phyloP scores from a whole-genome alignment of 2,329 filamentous ascomycete species.

The Cladorrhinum sp. region DNA sequence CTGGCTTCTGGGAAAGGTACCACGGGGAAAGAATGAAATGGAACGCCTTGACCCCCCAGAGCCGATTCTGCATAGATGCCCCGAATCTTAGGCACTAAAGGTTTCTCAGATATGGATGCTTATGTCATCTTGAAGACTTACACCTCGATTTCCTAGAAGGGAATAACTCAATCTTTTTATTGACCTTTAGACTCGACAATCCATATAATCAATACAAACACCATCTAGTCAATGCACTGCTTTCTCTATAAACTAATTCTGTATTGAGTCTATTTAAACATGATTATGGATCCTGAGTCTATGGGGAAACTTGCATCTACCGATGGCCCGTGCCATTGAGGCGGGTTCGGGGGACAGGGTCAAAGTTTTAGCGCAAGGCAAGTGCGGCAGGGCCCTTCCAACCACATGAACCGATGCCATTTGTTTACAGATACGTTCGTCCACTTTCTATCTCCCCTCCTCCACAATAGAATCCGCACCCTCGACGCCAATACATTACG shows the following conservation, averaged over 20 bases:
- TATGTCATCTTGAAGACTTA: neutral
- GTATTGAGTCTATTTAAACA: too few species aligned
- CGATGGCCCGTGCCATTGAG: constrained; percentile 16
- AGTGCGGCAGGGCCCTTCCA: constrained; percentile 12
- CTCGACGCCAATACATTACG: constrained; percentile 10
- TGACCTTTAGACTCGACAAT: too few species aligned
- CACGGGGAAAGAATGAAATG: neutral
- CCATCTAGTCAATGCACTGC: too few species aligned
- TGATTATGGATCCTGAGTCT: too few species aligned
- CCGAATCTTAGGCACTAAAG: neutral
- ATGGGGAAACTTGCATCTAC: neutral
- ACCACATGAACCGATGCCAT: constrained; percentile 11
- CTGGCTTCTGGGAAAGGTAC: neutral
- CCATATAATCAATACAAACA: too few species aligned
- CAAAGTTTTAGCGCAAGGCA: constrained; percentile 20
- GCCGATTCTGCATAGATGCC: neutral
- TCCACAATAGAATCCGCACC: constrained; percentile 11
- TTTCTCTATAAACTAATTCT: too few species aligned
- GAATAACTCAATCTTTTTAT: neutral
- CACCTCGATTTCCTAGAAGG: neutral
- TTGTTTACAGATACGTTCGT: constrained; percentile 19
- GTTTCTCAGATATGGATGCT: neutral
- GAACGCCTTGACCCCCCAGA: neutral
- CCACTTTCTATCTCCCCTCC: constrained; percentile 13
- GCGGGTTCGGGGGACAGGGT: constrained; percentile 12